Evolutionary conservation across 257 asterid genomes (phyloP), one percentile per base, ranked within the genome.

Genomic region (Ilex aquifolium): DNA sequence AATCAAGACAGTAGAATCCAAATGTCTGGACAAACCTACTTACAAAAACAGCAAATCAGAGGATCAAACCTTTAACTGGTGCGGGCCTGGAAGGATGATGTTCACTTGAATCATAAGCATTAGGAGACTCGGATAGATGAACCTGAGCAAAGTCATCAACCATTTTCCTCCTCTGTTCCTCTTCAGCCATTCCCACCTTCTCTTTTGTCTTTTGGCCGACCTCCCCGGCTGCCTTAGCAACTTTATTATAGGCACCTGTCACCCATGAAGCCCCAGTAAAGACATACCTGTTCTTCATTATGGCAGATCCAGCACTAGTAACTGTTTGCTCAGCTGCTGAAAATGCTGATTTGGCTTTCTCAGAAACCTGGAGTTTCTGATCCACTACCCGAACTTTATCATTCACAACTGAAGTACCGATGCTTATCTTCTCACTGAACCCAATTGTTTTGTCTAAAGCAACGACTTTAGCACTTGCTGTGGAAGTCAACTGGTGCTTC

Each of bases 321-420:
- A 88, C 96, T 4, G 87, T 85, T 58, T 88, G 95, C 86, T 85
- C 97, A 17, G 96, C 97, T 62, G 82, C 93, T 16, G 88, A 88
- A 29, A 83, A 58, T 39, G 95, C 96, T 17, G 91, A 74, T 73
- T 84, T 88, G n/a, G 96, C 95, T 72, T 88, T 90, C 74, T 88
- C 96, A 1, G 95, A 83, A 39, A 88, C 96, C 4, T 85, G 97
- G 63, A 90, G 93, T 63, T 85, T 90, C 75, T 83, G 89, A 63
- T 90, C 95, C 55, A 88, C 91, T 82, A 85, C 97, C 31, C 83
- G 80, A 39, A 88, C 95, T 74, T 88, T 90, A 7, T 85, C 90
- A 31, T 82, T 85, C 81, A 90, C 93, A 3, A 90, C 82, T 52
- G 95, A 74, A 13, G 89, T 88, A 17, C 97, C 97, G 1, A 79